Evolutionary conservation across 805 yeast species (phyloP), one percentile per base, ranked within the genome.

Genomic region (Hanseniaspora mollemarum): DNA sequence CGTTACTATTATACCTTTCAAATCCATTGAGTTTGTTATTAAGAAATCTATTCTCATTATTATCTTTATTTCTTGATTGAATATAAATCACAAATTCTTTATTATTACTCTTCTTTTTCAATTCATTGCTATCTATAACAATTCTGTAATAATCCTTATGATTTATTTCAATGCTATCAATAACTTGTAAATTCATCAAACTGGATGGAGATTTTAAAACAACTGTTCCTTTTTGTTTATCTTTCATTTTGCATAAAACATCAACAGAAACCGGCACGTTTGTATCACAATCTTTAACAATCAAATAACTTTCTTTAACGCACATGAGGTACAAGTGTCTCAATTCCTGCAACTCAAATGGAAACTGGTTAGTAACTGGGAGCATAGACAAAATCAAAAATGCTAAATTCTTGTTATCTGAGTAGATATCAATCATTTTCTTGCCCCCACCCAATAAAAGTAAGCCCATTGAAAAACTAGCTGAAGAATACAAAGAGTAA

Each of bases 361-460:
- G 63, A 3, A 53, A 49, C 46, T 41, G 53, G 41, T 59, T 63
- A 3, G 58, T 53, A 3, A 35, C 18, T 2, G 96, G 96, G 56
- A 86, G 79, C n/a, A 84, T 69, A 0, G 96, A 74, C 0, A 86
- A 74, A 0, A 87, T 66, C 57, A 92, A 70, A 2, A 62, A 62
- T 2, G 67, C 62, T 12, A 60, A 49, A 25, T 57, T 57, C 37
- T 61, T 60, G 10, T 82, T 69, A 51, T 77, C 73, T 4, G 46
- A 36, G 2, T 83, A 75, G 16, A 71, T 73, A 35, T 77, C 72
- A 53, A 92, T 75, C 0, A 94, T 87, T 63, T 78, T 87, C 62
- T 87, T 96, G 0, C 97, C 96, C 1, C 95, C 92, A 0, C 96
- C 96, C 33, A 92, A 63, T 60, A 90, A 88, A 49, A 90, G 68